phyloP scores from a whole-genome alignment of 2,329 filamentous ascomycete genomes.

The Tolypocladium cylindrosporum region DNA sequence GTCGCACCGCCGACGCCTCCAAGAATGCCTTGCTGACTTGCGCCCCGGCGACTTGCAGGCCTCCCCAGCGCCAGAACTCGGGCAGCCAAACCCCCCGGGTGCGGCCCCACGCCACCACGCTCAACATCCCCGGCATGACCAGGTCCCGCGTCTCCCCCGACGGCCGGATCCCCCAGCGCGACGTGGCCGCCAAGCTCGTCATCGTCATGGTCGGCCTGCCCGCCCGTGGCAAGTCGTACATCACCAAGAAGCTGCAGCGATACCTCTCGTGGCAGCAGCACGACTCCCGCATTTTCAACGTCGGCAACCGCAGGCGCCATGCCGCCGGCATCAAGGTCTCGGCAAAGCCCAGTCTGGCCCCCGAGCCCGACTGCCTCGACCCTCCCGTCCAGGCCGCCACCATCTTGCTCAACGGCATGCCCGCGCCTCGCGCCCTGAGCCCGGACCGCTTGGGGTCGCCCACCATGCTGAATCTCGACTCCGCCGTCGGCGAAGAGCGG shows the following conservation, averaged over 20 bases:
- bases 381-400: slow-evolving; percentile 42
- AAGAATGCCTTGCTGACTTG: not conserved
- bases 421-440: slow-evolving; percentile 20
- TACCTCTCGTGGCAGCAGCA: slow-evolving; percentile 98
- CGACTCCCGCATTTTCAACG: slow-evolving; percentile 93
- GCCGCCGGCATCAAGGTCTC: slow-evolving; percentile 51
- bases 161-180: slow-evolving; percentile 83
- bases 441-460: slow-evolving; percentile 23
- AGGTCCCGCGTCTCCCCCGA: slow-evolving; percentile 93
- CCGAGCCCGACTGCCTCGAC: slow-evolving; percentile 28
- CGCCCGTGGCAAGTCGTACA: slow-evolving; percentile 93
- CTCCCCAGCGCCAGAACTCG: slow-evolving; percentile 62
- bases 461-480: slow-evolving; percentile 25
- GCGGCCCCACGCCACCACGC: slow-evolving; percentile 77
- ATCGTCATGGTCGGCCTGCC: slow-evolving; percentile 98
- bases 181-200: slow-evolving; percentile 92
- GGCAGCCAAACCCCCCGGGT: slow-evolving; percentile 68
- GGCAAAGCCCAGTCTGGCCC: slow-evolving; percentile 19
- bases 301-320: slow-evolving; percentile 79
- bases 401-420: slow-evolving; percentile 46
- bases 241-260: slow-evolving; percentile 93
- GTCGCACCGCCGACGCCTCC: not conserved
- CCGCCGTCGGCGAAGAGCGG: slow-evolving; percentile 12
- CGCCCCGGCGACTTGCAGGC: slow-evolving; percentile 31
- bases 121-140: slow-evolving; percentile 94